Conservation (phyloP, 1,139 yeast species). For the Pichia sp. region DNA sequence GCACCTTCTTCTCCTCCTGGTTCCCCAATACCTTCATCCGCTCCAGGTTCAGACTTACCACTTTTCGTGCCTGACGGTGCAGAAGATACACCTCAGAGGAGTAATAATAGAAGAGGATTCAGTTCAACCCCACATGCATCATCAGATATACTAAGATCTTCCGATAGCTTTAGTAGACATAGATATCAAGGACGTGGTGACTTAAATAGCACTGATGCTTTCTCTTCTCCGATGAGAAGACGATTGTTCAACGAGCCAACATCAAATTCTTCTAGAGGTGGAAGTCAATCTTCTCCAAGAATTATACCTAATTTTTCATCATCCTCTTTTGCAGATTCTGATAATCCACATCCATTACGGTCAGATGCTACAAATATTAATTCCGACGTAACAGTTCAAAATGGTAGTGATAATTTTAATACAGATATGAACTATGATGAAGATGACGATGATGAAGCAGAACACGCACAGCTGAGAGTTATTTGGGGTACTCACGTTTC, state of each 20-base stretch:
- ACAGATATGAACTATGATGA: background rate
- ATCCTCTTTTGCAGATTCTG: background rate
- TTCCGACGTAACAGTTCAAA: constrained; percentile 4
- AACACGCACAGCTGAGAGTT: constrained; percentile 66
- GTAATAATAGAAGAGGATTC: background rate
- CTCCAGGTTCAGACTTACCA: background rate
- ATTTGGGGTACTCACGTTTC: constrained; percentile 99
- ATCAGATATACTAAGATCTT: constrained; percentile 19
- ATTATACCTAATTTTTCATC: constrained; percentile 1
- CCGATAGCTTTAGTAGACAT: constrained; percentile 17
- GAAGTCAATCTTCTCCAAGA: constrained; percentile 1
- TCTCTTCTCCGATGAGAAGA: constrained; percentile 43
- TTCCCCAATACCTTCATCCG: background rate
- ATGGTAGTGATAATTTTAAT: background rate
- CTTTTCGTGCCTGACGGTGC: background rate
- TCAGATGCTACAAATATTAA: constrained; percentile 28
- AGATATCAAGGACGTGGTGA: constrained; percentile 40
- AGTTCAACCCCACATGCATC: constrained; percentile 18
- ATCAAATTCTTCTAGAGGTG: constrained; percentile 13
- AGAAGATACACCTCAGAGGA: background rate
- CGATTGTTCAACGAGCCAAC: constrained; percentile 29
- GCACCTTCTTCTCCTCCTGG: constrained; percentile 9
- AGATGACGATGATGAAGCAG: constrained; percentile 2
- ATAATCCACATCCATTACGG: constrained; percentile 17
- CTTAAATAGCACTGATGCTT: constrained; percentile 47